Conservation (phyloP, 139 green algal species). For the Coelastrella sp. region DNA sequence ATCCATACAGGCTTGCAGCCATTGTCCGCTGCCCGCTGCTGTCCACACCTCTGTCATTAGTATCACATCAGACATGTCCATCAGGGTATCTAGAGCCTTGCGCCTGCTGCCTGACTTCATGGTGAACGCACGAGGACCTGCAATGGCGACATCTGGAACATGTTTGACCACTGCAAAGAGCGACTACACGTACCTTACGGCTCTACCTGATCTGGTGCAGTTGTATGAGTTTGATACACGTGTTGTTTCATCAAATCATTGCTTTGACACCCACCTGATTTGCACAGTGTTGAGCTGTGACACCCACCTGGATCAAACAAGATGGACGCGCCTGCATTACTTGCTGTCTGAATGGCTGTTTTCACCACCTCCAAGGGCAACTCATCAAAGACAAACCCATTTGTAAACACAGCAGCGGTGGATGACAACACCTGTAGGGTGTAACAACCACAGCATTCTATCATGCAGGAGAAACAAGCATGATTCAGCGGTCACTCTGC, state of each 20-base stretch:
- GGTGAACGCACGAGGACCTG: slow-evolving; percentile 80
- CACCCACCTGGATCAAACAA: slow-evolving; percentile 93
- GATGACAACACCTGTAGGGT: slow-evolving; percentile 45
- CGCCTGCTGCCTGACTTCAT: slow-evolving; percentile 67
- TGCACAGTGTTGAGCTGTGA: neutral
- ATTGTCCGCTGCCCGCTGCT: neutral
- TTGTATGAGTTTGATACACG: no score
- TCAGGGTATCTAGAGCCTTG: slow-evolving; percentile 71
- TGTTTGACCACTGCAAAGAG: no score
- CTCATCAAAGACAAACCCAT: slow-evolving; percentile 97
- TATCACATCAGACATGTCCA: slow-evolving; percentile 81
- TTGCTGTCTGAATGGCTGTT: slow-evolving; percentile 60
- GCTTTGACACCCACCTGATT: no score
- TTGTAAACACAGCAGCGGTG: slow-evolving; percentile 65
- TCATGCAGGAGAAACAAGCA: neutral
- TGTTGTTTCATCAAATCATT: no score
- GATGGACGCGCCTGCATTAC: slow-evolving; percentile 69
- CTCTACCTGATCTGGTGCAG: no score
- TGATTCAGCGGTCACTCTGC: neutral
- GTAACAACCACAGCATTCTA: neutral
- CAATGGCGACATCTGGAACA: no score
- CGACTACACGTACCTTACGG: no score
- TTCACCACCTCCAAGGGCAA: slow-evolving; percentile 76
- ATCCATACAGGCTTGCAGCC: no score
- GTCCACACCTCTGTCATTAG: slow-evolving; percentile 90